phyloP scores from a whole-genome alignment of 2,329 filamentous ascomycete genomes.

The Fusarium sp. region DNA sequence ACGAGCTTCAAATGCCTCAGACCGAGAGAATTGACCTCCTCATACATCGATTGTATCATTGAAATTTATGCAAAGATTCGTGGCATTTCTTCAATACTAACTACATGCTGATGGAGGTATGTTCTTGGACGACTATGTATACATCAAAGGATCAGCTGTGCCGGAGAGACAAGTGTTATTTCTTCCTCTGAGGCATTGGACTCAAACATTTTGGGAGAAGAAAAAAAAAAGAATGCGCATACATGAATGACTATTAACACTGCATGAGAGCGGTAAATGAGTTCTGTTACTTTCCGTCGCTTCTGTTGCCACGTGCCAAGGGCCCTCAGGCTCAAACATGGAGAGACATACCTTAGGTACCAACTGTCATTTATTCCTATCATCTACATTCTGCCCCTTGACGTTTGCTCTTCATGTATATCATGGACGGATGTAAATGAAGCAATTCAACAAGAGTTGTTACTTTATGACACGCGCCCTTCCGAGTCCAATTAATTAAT shows the following conservation, averaged over 20 bases:
- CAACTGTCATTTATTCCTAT: background rate
- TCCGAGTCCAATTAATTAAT: conserved; percentile 10
- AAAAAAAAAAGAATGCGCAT: background rate
- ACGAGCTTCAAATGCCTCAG: conserved; percentile 19
- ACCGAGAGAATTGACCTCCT: conserved; percentile 31
- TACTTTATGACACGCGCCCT: conserved; percentile 5
- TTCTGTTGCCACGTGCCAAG: conserved; percentile 14
- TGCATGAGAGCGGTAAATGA: background rate
- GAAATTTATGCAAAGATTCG: conserved; percentile 50
- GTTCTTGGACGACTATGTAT: conserved; percentile 33
- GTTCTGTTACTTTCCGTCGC: background rate
- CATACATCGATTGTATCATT: conserved; percentile 32
- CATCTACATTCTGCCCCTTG: background rate
- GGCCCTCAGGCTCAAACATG: background rate
- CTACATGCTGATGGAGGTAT: conserved; percentile 4
- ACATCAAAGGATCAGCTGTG: background rate
- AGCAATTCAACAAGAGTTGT: background rate
- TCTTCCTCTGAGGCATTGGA: background rate
- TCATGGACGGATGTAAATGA: background rate
- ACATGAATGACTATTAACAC: background rate
- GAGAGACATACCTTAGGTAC: background rate
- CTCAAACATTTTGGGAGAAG: background rate
- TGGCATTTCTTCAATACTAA: conserved; percentile 45
- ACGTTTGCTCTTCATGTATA: background rate
- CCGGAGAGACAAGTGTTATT: background rate